phyloP scores from a whole-genome alignment of 1,284 basidiomycete species.

The Athelia psychrophila region DNA sequence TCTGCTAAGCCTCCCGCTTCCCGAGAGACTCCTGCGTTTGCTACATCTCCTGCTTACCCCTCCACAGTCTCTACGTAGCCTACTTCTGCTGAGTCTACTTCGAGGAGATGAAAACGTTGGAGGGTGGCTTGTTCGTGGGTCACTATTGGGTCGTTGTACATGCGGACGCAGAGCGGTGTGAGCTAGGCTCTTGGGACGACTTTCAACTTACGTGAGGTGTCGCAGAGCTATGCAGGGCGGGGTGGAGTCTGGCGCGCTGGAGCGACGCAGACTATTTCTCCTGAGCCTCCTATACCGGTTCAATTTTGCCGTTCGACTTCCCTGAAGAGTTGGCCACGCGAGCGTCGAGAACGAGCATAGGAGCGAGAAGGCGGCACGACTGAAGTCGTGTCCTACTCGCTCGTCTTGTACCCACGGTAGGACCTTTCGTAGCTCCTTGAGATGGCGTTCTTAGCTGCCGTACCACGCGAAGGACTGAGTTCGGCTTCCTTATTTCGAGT shows the following conservation, averaged over 20 bases:
- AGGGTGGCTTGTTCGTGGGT: no score
- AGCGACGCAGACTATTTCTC: conserved; percentile 81
- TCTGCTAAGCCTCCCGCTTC: no score
- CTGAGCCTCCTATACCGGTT: conserved; percentile 82
- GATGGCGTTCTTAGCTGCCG: conserved; percentile 11
- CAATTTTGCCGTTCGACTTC: conserved; percentile 82
- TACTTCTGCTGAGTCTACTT: no score
- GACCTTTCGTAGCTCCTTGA: conserved; percentile 2
- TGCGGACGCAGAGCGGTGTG: no score
- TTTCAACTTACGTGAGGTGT: conserved; percentile 90
- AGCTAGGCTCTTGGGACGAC: no score
- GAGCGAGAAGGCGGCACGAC: conserved; percentile 67
- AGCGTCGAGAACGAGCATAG: conserved; percentile 4
- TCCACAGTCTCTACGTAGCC: no score
- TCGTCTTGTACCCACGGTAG: conserved; percentile 54
- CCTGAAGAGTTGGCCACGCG: conserved; percentile 7
- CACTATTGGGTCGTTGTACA: no score
- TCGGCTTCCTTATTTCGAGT: conserved; percentile 78
- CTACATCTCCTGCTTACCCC: no score
- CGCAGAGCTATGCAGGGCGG: conserved; percentile 95
- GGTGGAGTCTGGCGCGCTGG: conserved; percentile 86
- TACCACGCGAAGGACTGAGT: conserved; percentile 87
- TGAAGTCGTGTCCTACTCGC: conserved; percentile 85
- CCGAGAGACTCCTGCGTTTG: no score
- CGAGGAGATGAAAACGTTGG: no score